A percentile compares a stretch with the other conserved stretches of the same genome.
Evolutionary conservation across 2,329 filamentous ascomycete genomes (phyloP).

Genomic region (Leptographium radiaticola): DNA sequence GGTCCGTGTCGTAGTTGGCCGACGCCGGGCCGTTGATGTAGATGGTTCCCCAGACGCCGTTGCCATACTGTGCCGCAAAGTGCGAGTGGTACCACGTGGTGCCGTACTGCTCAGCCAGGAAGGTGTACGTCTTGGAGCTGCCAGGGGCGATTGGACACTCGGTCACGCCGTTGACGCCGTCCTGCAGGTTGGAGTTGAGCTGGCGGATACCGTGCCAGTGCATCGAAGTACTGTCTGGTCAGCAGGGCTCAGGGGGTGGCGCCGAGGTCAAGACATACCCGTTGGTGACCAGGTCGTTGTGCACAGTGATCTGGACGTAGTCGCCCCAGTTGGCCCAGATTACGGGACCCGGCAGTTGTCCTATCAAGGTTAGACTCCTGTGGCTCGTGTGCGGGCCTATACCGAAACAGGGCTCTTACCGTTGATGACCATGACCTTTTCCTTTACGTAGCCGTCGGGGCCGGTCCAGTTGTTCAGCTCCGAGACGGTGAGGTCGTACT

Average conservation of each 20-base stretch:
- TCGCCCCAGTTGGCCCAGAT: constrained; percentile 13
- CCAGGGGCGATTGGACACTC: constrained; percentile 44
- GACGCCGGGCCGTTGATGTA: constrained; percentile 23
- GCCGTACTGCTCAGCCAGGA: constrained; percentile 22
- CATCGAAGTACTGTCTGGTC: constrained; percentile 15
- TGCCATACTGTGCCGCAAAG: constrained; percentile 21
- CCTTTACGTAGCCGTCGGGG: constrained; percentile 10
- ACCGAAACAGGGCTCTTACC: constrained; percentile 1
- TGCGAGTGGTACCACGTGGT: constrained; percentile 26
- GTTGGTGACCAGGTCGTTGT: constrained; percentile 11
- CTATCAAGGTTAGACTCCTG: background rate
- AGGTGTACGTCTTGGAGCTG: constrained; percentile 22
- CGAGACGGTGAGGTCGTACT: constrained; percentile 10
- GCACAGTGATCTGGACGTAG: constrained; percentile 7
- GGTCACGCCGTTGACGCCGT: constrained; percentile 21
- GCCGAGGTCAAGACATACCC: constrained; percentile 3
- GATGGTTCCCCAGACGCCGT: constrained; percentile 34
- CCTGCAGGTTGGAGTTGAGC: constrained; percentile 17
- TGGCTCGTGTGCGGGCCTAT: no score
- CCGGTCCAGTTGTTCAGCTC: constrained; percentile 9
- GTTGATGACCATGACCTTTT: constrained; percentile 10
- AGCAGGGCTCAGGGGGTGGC: background rate
- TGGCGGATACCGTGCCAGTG: constrained; percentile 24
- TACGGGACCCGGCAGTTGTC: constrained; percentile 7
- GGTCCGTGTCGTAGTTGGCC: constrained; percentile 33